A percentile compares a stretch with the other conserved stretches of the same genome.
phyloP scores from a whole-genome alignment of 352 stramenopile genomes.

The Phytopythium ostracodes region DNA sequence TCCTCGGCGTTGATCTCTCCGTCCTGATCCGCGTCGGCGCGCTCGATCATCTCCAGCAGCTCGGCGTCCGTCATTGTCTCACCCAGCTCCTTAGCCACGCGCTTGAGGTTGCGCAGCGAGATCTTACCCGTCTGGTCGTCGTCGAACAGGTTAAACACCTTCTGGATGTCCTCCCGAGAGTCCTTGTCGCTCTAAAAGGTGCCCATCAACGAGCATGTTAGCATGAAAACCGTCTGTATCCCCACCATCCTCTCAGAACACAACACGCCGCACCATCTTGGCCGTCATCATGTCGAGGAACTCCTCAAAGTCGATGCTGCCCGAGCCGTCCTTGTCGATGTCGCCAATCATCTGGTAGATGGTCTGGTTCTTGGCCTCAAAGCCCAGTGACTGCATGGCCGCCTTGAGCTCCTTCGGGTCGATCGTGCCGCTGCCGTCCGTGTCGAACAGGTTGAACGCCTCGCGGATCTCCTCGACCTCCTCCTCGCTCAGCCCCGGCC shows the following conservation, averaged over 20 bases:
- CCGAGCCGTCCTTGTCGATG: constrained; percentile 95
- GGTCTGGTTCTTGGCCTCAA: constrained; percentile 97
- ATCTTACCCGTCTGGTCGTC: constrained; percentile 98
- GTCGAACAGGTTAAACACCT: constrained; percentile 97
- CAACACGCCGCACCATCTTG: constrained; percentile 81
- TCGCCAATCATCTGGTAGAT: constrained; percentile 98
- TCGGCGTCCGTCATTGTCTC: constrained; percentile 99
- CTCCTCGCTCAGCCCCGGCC: constrained; percentile 87
- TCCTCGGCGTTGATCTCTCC: constrained; percentile 97
- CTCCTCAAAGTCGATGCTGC: constrained; percentile 96
- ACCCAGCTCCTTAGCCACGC: constrained; percentile 97
- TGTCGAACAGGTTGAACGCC: constrained; percentile 98
- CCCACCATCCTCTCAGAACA: background rate
- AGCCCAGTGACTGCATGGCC: constrained; percentile 95
- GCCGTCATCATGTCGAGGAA: constrained; percentile 97
- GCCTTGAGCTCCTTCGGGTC: constrained; percentile 97
- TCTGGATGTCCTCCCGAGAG: constrained; percentile 94
- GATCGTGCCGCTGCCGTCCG: constrained; percentile 95
- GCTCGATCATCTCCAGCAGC: constrained; percentile 99
- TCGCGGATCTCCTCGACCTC: constrained; percentile 96
- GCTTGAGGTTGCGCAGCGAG: constrained; percentile 96
- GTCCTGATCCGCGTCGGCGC: constrained; percentile 93
- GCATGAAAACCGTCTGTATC: constrained; percentile 4
- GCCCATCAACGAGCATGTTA: background rate
- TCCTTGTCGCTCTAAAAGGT: constrained; percentile 90